Conservation (phyloP, 164 flowering plant species). For the Dillenia turbinata region DNA sequence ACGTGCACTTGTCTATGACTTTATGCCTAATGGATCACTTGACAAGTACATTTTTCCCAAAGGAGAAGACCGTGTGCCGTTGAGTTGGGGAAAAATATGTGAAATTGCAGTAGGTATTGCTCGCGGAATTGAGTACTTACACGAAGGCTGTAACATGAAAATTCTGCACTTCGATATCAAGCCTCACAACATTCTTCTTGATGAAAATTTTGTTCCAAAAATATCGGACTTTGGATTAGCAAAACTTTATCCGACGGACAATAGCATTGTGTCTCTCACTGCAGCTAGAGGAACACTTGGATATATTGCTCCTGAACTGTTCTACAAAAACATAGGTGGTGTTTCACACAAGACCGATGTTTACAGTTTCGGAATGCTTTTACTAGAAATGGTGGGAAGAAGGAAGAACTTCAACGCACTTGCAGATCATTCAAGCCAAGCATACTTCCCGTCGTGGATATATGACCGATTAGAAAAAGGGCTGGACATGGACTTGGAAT, state of each 20-base stretch:
- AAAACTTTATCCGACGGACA: constrained; percentile 2
- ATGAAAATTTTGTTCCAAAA: too few relatives aligned
- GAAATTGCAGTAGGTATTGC: too few relatives aligned
- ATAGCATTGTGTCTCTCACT: neutral
- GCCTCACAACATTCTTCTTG: too few relatives aligned
- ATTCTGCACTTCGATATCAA: too few relatives aligned
- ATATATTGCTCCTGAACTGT: constrained; percentile 3
- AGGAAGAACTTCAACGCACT: constrained; percentile 4
- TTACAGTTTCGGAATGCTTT: constrained; percentile 14
- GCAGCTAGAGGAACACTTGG: too few relatives aligned
- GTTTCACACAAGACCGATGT: constrained; percentile 15
- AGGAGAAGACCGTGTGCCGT: too few relatives aligned
- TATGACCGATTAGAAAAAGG: constrained; percentile 6
- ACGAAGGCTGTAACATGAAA: too few relatives aligned
- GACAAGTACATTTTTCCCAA: too few relatives aligned
- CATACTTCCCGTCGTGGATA: constrained; percentile 17
- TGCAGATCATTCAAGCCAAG: constrained; percentile 4
- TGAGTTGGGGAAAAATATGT: too few relatives aligned
- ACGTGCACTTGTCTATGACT: too few relatives aligned
- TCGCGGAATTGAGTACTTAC: too few relatives aligned
- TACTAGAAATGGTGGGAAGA: constrained; percentile 6
- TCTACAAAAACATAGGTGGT: constrained; percentile 13
- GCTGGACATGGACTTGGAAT: constrained; percentile 4
- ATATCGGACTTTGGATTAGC: constrained; percentile 14
- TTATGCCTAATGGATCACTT: too few relatives aligned